Evolutionary conservation across 805 yeast genomes (phyloP), one percentile per base, ranked within the genome.

Genomic region (Saccharomycopsis sp.): DNA sequence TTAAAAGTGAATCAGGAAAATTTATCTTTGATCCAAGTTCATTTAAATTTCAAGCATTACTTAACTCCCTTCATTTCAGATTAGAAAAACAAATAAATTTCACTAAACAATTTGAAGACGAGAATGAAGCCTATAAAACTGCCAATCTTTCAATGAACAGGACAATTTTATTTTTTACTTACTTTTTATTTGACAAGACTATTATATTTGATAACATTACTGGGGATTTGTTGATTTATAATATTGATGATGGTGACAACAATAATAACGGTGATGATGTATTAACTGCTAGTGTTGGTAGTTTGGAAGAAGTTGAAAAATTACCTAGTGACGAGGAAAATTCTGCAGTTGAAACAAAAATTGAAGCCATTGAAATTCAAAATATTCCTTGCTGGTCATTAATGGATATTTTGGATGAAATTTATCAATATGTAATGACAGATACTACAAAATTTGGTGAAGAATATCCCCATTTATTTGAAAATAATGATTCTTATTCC

Each of bases 11-110:
- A 19, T 17, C 32, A 3, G 38, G 38, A 26, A 35, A 31, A 21
- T 45, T 45, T 24, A 37, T 49, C 7, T 49, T 49, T 43, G 50
- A 46, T 31, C 16, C 39, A 6, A 23, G 43, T 1, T 46, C 50
- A 4, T 46, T 21, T 26, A 45, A 49, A 19, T 49, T 46, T 29
- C 52, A 49, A 35, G 23, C 37, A 3, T 40, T 48, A 17, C 17
- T 48, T 17, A 48, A 44, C 38, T 38, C 51, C 6, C 28, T 48
- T n/a, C 40, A 40, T 22, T 13, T 29, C 7, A 35, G 45, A 27
- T 11, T 45, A 8, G 37, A 28, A 8, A 31, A 19, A n/a, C 14
- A 40, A 5, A 17, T 24, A 5, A 29, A 29, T 29, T 24, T 40
- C 23, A 24, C 29, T 22, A n/a, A 33, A 33, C 22, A 13, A 9